Evolutionary conservation across 2,329 filamentous ascomycete species (phyloP), one percentile per base, ranked within the genome.

Genomic region (Paraconiothyrium sp.): DNA sequence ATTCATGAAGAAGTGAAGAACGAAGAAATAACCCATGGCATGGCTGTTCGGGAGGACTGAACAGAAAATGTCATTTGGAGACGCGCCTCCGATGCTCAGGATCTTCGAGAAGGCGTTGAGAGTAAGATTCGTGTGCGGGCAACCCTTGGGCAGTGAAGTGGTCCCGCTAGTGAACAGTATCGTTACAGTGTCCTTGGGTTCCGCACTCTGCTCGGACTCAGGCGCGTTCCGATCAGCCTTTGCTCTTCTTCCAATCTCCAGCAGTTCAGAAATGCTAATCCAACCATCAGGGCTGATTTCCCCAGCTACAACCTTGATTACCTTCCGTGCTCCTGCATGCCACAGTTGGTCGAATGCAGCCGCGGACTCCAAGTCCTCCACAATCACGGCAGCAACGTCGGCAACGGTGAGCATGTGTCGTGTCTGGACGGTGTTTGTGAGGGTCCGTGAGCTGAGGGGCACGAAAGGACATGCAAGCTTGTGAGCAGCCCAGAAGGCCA

Each of bases 401-500:
- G 54, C 54, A 32, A 56, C 54, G 8, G 54, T n/a, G 20, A 56
- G 54, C 54, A 56, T 56, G 30, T 56, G 54, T 43, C 43, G 27
- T 24, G 54, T 56, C 32, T 56, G 41, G 4, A 27, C 39, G n/a
- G 43, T 43, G 10, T 56, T 56, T 37, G 54, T 41, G 32, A 56
- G 54, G 4, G 39, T 56, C 32, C 54, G 54, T 27, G 54, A 41
- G 20, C 46, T 56, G 4, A 56, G 41, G 7, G 54, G 54, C 11
- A 56, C 54, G 20, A 56, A 56, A 4, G 54, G 54, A n/a, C 54
- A 47, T 35, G 37, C 54, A 27, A 56, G 39, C n/a, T 20, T 56
- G 30, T 56, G 54, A 47, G 54, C 54, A 43, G 54, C 54, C 54
- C 54, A 56, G 11, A 56, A 47, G 24, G 54, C 54, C 43, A 56